phyloP scores from a whole-genome alignment of 768 basidiomycete species.

The Boletus pseudopeckii region DNA sequence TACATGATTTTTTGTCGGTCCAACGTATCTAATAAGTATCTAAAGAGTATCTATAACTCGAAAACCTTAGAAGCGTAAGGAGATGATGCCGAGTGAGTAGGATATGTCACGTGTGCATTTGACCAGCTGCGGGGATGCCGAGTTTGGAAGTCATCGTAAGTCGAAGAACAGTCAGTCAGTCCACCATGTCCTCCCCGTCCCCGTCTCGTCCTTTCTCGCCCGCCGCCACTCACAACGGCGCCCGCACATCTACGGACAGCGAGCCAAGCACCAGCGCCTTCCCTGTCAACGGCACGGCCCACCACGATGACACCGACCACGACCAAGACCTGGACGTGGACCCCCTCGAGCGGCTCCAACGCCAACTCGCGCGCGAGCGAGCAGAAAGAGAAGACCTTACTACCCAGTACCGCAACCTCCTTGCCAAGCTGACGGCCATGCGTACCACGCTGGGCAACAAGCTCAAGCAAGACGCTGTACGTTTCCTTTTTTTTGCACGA shows the following conservation, averaged over 20 bases:
- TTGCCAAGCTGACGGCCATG: conserved; percentile 91
- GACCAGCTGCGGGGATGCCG: too few relatives aligned
- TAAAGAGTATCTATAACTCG: too few relatives aligned
- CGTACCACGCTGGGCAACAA: conserved; percentile 91
- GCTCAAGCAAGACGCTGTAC: conserved; percentile 92
- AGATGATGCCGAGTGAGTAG: too few relatives aligned
- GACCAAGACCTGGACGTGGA: conserved; percentile 45
- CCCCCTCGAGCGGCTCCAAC: conserved; percentile 58
- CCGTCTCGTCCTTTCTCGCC: conserved; percentile 34
- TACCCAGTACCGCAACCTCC: conserved; percentile 78
- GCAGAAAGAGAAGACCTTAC: conserved; percentile 89
- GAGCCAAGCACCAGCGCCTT: conserved; percentile 34
- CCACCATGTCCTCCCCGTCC: conserved; percentile 22
- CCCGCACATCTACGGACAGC: conserved; percentile 42
- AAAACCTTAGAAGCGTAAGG: too few relatives aligned
- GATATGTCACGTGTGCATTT: too few relatives aligned
- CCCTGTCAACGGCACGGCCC: conserved; percentile 34
- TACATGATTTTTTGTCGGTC: too few relatives aligned
- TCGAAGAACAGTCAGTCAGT: not conserved
- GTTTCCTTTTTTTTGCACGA: conserved; percentile 25
- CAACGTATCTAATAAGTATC: too few relatives aligned
- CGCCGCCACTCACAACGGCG: conserved; percentile 11
- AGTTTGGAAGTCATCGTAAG: conserved; percentile 8
- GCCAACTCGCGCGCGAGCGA: conserved; percentile 68
- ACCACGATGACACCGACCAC: conserved; percentile 37